Conservation (phyloP, 2,329 filamentous ascomycete species). For the Phialophora verrucosa region DNA sequence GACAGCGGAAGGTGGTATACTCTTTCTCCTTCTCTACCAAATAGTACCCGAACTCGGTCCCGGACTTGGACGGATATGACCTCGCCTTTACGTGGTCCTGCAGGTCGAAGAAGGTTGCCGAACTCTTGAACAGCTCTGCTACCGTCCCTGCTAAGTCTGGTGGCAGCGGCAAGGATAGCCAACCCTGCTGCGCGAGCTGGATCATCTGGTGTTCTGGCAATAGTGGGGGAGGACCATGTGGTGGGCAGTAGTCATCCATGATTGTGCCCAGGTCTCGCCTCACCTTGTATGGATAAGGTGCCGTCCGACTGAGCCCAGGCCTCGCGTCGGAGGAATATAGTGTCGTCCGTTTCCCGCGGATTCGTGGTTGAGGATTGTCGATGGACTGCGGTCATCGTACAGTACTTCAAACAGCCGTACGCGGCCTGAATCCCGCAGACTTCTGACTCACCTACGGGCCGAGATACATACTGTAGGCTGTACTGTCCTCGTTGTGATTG, state of each 20-base stretch:
- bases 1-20: constrained; percentile 41
- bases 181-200: constrained; percentile 32
- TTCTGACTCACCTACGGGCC: no score
- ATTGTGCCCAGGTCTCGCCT: no score
- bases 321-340: no score
- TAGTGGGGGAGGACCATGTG: constrained; percentile 36
- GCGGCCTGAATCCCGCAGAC: no score
- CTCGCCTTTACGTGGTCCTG: constrained; percentile 19
- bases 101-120: constrained; percentile 24
- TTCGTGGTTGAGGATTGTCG: no score
- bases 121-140: constrained; percentile 21
- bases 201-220: constrained; percentile 29
- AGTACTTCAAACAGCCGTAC: no score
- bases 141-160: constrained; percentile 8
- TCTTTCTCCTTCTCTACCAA: constrained; percentile 40
- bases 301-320: no score
- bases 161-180: constrained; percentile 28
- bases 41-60: constrained; percentile 42
- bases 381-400: no score
- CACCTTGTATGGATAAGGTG: no score
- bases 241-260: constrained; percentile 18
- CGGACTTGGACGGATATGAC: constrained; percentile 38
- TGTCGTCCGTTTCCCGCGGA: no score
- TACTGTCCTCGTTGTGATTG: no score
- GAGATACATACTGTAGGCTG: no score